Conservation (phyloP, 495 filamentous ascomycete genomes). For the Penicillium cataractarum region DNA sequence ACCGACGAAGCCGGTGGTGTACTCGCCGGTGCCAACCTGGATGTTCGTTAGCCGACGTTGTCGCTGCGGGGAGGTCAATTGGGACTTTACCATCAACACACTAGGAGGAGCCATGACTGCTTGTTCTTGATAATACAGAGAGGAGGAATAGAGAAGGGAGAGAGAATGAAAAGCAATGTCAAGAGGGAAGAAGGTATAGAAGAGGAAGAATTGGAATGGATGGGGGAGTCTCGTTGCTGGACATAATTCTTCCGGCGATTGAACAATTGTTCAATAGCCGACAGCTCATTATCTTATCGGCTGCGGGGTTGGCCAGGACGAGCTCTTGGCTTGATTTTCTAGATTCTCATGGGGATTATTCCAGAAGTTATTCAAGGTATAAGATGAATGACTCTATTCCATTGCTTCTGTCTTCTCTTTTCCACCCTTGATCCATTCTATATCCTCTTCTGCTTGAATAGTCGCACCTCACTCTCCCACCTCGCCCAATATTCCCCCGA, state of each 20-base stretch:
- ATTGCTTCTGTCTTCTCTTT: background rate
- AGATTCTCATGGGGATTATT: no score
- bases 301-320: no score
- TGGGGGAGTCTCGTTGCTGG: constrained; percentile 20
- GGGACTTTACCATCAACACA: constrained; percentile 79
- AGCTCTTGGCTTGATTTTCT: background rate
- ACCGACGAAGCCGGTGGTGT: constrained; percentile 90
- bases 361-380: background rate
- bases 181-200: constrained; percentile 15
- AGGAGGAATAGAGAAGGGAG: background rate
- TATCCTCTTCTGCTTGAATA: background rate
- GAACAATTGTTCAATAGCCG: constrained; percentile 16
- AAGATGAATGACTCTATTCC: no score
- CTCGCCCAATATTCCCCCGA: constrained; percentile 4
- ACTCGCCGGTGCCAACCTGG: constrained; percentile 88
- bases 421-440: background rate
- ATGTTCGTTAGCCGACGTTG: constrained; percentile 12
- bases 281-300: background rate
- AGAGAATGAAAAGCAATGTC: background rate
- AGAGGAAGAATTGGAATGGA: constrained; percentile 10
- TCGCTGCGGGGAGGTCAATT: constrained; percentile 2
- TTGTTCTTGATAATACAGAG: background rate
- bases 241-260: constrained; percentile 38
- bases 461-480: background rate
- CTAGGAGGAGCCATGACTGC: constrained; percentile 73